Base-by-base conservation (phyloP, 2,329 filamentous ascomycete species). In the Parafenestella ontariensis region DNA sequence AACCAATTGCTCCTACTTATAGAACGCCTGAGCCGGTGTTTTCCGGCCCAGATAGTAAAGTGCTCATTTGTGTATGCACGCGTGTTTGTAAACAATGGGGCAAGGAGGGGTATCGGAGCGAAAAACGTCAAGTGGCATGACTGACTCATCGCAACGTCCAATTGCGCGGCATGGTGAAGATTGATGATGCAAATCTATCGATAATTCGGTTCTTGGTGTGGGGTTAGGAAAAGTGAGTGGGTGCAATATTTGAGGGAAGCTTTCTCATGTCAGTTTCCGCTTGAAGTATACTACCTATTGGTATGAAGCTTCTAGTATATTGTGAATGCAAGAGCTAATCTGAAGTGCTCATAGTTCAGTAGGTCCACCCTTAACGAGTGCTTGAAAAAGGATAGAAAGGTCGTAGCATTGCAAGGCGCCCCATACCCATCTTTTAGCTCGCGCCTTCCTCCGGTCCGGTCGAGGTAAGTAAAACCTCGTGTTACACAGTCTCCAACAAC, bases 71-170 rank as follows among this genome's bases (percentile, higher is more conserved):
- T n/a, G n/a, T 31, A 51, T 59, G 52, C 56, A 56, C 13, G 10
- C 20, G 47, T 44, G 36, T 53, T 52, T 36, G 48, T 41, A 54
- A 48, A 40, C 28, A 42, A 55, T 47, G 58, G 58, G 58, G 55
- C 58, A 59, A 28, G 49, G 58, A 56, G 58, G 58, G 58, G 55
- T 39, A 54, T 33, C 47, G 28, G 34, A 45, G 33, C 42, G 24
- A 20, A 13, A 37, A 23, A 40, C 40, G 54, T 48, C 28, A 44
- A 23, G n/a, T 31, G 18, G 28, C 26, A 33, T 24, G 21, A 21
- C 15, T 28, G 26, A 28, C 29, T 7, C 36, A 29, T n/a, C 36
- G 46, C 34, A 31, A 11, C 40, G 24, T 21, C 11, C 10, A 20
- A 44, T 33, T 44, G 17, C 15, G 11, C 41, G 33, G 17, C 6